Evolutionary conservation across 176 grass and related monocot genomes (phyloP), one percentile per base, ranked within the genome.

Genomic region (Triticum turgidum): DNA sequence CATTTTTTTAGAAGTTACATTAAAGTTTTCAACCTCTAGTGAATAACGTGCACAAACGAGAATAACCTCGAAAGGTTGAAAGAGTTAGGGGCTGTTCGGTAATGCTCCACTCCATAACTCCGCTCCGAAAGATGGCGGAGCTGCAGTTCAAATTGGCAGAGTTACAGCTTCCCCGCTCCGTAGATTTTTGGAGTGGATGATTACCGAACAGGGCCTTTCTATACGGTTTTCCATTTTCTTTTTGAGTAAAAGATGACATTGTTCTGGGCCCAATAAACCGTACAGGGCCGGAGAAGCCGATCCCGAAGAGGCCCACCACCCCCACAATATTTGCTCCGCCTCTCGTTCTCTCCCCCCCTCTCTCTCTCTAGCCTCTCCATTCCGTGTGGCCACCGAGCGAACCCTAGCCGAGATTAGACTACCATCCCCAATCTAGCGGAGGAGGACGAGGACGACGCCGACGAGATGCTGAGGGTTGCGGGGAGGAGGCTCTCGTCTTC

Each of bases 401-500:
- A 76, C 85, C 89, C 85, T 91, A 87, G 51, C 42, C 18, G 56
- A 37, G 70, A 82, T 77, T 71, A 33, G 79, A 62, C 78, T 29
- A 22, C 65, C 76, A 25, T 61, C 66, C 61, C 9, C 72, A 4
- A 86, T 70, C 51, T 15, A 34, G 37, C 66, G 33, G 51, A 80
- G 49, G 35, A 70, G 76, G 9, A 17, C 39, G 38, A 61, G n/a
- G 67, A 61, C 6, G 34, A 27, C 21, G 75, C 11, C 45, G 41
- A 69, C 77, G 73, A 41, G 62, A 92, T 92, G 91, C 81, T 92
- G 69, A 73, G 91, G 81, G 71, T 90, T 77, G 91, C 88, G 44
- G 87, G 87, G 69, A 92, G 88, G 56, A 91, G 90, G 86, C 78
- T 91, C 63, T 88, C 90, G 21, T 91, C 82, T 33, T 81, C 85